phyloP scores from a whole-genome alignment of 1,284 basidiomycete genomes.

The Cryptococcus deneoformans region DNA sequence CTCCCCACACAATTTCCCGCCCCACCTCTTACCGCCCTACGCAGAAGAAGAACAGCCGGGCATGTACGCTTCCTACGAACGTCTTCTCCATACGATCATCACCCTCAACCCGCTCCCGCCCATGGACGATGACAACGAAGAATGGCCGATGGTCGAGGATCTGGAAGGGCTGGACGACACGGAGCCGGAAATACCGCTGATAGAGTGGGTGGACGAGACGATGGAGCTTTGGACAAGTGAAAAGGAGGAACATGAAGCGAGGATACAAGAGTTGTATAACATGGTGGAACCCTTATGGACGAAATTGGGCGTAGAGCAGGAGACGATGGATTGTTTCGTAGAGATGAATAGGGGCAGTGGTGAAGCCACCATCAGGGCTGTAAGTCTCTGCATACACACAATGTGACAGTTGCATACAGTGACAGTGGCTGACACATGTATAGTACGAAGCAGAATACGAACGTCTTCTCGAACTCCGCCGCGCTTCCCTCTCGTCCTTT shows the following conservation, averaged over 20 bases:
- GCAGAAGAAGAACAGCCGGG: slow-evolving; percentile 32
- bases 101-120: slow-evolving; percentile 18
- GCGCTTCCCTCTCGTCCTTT: slow-evolving; percentile 79
- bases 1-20: slow-evolving; percentile 16
- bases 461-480: slow-evolving; percentile 72
- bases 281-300: slow-evolving; percentile 46
- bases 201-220: slow-evolving; percentile 37
- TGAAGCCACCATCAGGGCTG: slow-evolving; percentile 38
- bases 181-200: slow-evolving; percentile 42
- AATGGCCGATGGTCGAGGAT: slow-evolving; percentile 25
- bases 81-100: slow-evolving; percentile 23
- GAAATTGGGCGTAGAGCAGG: slow-evolving; percentile 38
- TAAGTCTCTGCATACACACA: slow-evolving; percentile 19
- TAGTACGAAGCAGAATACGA: background rate
- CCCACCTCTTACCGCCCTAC: slow-evolving; percentile 27
- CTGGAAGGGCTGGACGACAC: slow-evolving; percentile 38
- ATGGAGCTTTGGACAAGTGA: slow-evolving; percentile 34
- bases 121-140: slow-evolving; percentile 18
- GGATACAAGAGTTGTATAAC: slow-evolving; percentile 46
- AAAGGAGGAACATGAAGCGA: slow-evolving; percentile 32
- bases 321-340: slow-evolving; percentile 43
- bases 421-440: background rate
- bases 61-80: slow-evolving; percentile 27
- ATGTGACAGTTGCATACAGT: background rate
- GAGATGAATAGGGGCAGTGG: slow-evolving; percentile 46